Evolutionary conservation across 495 filamentous ascomycete species (phyloP), one percentile per base, ranked within the genome.

Genomic region (Tuber brumale): DNA sequence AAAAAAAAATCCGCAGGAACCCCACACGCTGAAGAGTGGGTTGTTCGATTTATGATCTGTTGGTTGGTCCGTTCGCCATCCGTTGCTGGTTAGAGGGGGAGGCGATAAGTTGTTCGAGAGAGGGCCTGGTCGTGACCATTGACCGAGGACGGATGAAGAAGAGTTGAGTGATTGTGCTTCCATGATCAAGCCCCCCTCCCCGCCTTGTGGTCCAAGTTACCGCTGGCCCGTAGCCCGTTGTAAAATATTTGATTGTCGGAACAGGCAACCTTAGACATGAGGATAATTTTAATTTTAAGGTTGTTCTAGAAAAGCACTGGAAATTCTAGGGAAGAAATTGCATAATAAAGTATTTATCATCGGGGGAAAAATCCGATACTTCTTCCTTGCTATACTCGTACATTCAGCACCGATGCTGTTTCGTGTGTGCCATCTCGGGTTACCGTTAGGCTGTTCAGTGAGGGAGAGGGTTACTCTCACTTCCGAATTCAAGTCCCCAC

Each of bases 11-110:
- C 77, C 77, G 76, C 76, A 79, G 76, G 78, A 79, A 79, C 78
- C 78, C 78, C 78, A 79, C 78, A 78, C 75, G 76, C 77, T 71
- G 78, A 80, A 79, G 79, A 79, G 76, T 73, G 78, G 78, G 79
- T 79, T 79, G 70, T 75, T 72, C 57, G 77, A 77, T 79, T 70
- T 70, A 72, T 73, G 76, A 70, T 79, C 76, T 76, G 77, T 79
- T 75, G 74, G 76, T 73, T 80, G 61, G 70, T 37, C 76, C 61
- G 77, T 75, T 76, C 77, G 76, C 76, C 76, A 76, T 76, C 74
- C 74, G 71, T 76, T 73, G 74, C 69, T 70, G 72, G 76, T 76
- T 74, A n/a, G 27, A 31, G 57, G 27, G 48, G 27, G n/a, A 2
- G 27, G 57, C n/a, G n/a, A 31, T 12, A n/a, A 31, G n/a, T 12